phyloP scores from a whole-genome alignment of 345 rosid species.

The Alliaria petiolata region DNA sequence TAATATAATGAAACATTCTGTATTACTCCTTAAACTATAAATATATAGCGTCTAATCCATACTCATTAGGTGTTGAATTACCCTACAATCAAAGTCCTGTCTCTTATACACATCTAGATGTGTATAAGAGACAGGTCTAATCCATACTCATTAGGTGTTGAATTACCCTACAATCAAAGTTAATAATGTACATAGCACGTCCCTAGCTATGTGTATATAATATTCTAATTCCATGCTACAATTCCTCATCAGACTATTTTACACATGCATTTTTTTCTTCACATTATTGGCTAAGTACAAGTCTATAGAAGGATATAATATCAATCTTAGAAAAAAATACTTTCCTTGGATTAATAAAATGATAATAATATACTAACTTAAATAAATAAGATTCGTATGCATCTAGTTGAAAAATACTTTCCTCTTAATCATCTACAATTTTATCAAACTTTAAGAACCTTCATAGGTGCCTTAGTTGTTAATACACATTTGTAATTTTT shows the following conservation, averaged over 20 bases:
- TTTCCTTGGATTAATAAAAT: not conserved
- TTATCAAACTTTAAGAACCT: not conserved
- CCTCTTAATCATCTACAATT: not conserved
- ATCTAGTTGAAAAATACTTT: not conserved
- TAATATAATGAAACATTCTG: conserved; percentile 27
- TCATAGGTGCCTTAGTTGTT: not conserved
- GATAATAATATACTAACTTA: not conserved
- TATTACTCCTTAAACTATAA: conserved; percentile 32
- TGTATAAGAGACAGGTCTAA: too few species aligned
- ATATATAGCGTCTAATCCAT: conserved; percentile 24
- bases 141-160: too few species aligned
- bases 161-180: conserved; percentile 42
- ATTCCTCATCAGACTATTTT: too few species aligned
- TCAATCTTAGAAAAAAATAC: not conserved
- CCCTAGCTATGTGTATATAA: too few species aligned
- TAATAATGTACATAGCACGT: conserved; percentile 8
- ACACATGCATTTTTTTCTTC: not conserved
- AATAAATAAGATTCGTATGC: not conserved
- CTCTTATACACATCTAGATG: too few species aligned
- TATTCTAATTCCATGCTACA: not conserved
- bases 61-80: conserved; percentile 36
- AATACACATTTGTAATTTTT: not conserved
- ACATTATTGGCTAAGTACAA: not conserved
- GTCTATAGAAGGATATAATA: not conserved
- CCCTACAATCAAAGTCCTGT: too few species aligned